These are phyloP conservation scores for Polygonum maritimum DNA, from an alignment of 148 eudicot species.

Conservation along the genomic window DNA sequence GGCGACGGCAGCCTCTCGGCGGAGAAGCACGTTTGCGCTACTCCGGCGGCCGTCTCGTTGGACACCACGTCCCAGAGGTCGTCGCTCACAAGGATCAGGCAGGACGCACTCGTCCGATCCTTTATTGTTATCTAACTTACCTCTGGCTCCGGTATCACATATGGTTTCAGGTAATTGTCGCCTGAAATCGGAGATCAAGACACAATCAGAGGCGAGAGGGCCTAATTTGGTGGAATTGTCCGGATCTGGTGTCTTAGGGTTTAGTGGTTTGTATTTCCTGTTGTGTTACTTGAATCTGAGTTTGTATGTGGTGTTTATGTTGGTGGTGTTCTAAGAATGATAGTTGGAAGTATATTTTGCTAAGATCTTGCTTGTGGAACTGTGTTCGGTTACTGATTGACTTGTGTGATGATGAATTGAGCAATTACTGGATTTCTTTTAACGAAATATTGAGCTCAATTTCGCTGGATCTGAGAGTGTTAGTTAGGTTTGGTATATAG, in stretches of 20 bases:
- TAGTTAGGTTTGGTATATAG: neutral
- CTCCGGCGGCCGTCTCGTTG: too few relatives aligned
- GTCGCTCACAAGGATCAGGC: too few relatives aligned
- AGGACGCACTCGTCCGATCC: too few relatives aligned
- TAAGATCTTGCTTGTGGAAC: neutral
- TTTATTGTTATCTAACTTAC: too few relatives aligned
- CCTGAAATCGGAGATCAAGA: too few relatives aligned
- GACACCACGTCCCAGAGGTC: too few relatives aligned
- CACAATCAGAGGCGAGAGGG: conserved; percentile 21
- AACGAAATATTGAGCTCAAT: neutral
- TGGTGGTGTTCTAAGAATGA: neutral
- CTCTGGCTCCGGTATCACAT: too few relatives aligned
- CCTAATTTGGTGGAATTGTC: conserved; percentile 1
- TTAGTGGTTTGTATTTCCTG: neutral
- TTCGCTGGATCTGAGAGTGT: neutral
- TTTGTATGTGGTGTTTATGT: neutral
- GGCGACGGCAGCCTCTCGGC: too few relatives aligned
- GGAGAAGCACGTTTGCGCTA: too few relatives aligned
- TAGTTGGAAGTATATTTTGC: neutral
- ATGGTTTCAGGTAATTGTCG: too few relatives aligned
- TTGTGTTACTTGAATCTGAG: neutral
- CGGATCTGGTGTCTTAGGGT: neutral
- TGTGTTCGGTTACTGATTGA: neutral
- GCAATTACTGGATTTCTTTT: too few relatives aligned
- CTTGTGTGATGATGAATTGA: neutral